Conservation (phyloP, 768 basidiomycete species). For the Scleroderma citrinum region DNA sequence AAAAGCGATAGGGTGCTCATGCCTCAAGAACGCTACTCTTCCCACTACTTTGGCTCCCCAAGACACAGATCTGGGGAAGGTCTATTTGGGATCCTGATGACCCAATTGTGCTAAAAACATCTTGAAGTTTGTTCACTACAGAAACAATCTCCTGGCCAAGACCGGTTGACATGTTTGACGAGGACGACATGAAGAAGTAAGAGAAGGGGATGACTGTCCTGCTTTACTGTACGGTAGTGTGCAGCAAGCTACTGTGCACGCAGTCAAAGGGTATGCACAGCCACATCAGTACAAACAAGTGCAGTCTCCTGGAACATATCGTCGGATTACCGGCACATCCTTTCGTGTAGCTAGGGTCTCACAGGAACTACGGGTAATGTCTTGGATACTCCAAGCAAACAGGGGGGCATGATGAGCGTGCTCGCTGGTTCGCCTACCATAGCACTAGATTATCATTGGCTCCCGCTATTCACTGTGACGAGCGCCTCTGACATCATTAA, state of each 20-base stretch:
- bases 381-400: no score
- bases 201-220: neutral
- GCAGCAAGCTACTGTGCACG: neutral
- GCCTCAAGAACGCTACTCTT: conserved; percentile 94
- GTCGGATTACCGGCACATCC: no score
- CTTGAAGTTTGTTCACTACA: conserved; percentile 85
- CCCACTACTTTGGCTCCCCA: conserved; percentile 88
- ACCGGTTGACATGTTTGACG: conserved; percentile 42
- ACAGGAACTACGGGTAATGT: no score
- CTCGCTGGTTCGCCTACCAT: no score
- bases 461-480: no score
- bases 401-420: no score
- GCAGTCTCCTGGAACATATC: no score
- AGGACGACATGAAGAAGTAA: conserved; percentile 10
- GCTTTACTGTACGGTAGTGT: no score
- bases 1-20: conserved; percentile 13
- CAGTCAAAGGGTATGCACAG: neutral
- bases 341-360: no score
- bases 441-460: no score
- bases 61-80: conserved; percentile 87
- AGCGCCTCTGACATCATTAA: no score
- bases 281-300: neutral
- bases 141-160: conserved; percentile 79
- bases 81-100: conserved; percentile 75
- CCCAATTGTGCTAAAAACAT: conserved; percentile 84